Base-by-base conservation (phyloP, 176 grass and related monocot genomes). In the Phoenix dactylifera region DNA sequence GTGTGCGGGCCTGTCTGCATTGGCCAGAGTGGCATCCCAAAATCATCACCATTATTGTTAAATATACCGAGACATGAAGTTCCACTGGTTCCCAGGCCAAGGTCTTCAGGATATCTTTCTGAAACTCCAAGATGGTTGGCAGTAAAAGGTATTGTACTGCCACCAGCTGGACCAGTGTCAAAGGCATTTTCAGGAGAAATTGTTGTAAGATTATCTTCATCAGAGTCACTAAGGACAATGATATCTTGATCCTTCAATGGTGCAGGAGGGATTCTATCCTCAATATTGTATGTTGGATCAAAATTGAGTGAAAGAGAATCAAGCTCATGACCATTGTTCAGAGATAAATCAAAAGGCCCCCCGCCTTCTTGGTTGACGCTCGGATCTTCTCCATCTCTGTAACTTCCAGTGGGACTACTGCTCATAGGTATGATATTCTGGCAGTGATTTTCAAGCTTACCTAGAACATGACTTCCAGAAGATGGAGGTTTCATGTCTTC, bases 151-250 rank as follows among this genome's bases (percentile, higher is more conserved):
- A 65, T 69, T 5, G 25, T 67, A 28, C 56, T 32, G 22, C 55
- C 26, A 69, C 28, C 23, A 63, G 26, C 48, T 52, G 80, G 28
- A 62, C 25, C 65, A 58, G 49, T 75, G 22, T 70, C 71, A 57
- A 72, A 51, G 49, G 56, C 72, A 56, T 63, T 24, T 15, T 68
- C 52, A 62, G 77, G 64, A 79, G 80, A 86, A 55, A 96, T 64
- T 50, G 75, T 72, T 16, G 23, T 65, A 52, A 72, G 28, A 64
- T 57, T 78, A 72, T 96, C 83, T 75, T 96, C 92, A 77, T 96
- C 92, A 55, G 92, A 88, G 58, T 96, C 92, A 2, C 92, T 88
- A 60, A 96, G 64, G 59, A 87, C 69, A 72, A 96, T 85, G 26
- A 97, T 50, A 77, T 97, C 78, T 29, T 79, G 39, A 14, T 83